phyloP scores from a whole-genome alignment of 495 filamentous ascomycete species.

The Penicillium odoratum region DNA sequence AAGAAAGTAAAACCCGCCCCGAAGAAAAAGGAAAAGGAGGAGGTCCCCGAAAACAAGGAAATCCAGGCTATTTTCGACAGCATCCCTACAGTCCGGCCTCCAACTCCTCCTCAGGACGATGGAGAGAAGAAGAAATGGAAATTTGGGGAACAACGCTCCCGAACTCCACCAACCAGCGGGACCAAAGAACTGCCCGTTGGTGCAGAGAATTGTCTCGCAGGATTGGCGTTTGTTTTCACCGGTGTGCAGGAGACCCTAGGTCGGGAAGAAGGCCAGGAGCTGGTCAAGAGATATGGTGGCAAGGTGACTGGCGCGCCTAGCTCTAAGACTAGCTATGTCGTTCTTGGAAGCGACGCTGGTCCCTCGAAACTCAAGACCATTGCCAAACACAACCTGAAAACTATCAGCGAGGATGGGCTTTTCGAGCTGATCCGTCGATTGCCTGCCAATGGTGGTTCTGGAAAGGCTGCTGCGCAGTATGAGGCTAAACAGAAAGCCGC shows the following conservation, averaged over 20 bases:
- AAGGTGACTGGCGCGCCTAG: conserved; percentile 86
- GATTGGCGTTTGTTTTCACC: conserved; percentile 97
- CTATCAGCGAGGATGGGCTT: conserved; percentile 89
- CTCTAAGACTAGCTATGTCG: conserved; percentile 89
- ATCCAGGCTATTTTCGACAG: conserved; percentile 84
- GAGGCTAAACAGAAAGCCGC: conserved; percentile 81
- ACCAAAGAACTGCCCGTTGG: conserved; percentile 76
- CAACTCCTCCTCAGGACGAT: conserved; percentile 71
- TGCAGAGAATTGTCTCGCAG: conserved; percentile 85
- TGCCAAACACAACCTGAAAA: conserved; percentile 70
- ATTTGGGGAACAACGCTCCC: conserved; percentile 54
- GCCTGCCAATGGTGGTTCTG: conserved; percentile 81
- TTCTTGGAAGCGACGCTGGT: conserved; percentile 87
- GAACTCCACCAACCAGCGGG: conserved; percentile 60
- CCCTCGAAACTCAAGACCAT: conserved; percentile 95
- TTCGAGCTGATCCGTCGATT: conserved; percentile 83
- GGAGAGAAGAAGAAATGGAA: conserved; percentile 70
- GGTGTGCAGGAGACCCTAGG: conserved; percentile 76
- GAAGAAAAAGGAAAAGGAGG: conserved; percentile 63
- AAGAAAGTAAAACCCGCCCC: conserved; percentile 50
- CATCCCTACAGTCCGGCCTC: conserved; percentile 77
- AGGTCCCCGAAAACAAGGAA: conserved; percentile 55
- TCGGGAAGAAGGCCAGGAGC: conserved; percentile 79
- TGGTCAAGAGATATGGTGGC: conserved; percentile 92
- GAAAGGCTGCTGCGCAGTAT: conserved; percentile 80